Evolutionary conservation across 2,329 filamentous ascomycete species (phyloP), one percentile per base, ranked within the genome.

Genomic region (Bipolaris sorokiniana): DNA sequence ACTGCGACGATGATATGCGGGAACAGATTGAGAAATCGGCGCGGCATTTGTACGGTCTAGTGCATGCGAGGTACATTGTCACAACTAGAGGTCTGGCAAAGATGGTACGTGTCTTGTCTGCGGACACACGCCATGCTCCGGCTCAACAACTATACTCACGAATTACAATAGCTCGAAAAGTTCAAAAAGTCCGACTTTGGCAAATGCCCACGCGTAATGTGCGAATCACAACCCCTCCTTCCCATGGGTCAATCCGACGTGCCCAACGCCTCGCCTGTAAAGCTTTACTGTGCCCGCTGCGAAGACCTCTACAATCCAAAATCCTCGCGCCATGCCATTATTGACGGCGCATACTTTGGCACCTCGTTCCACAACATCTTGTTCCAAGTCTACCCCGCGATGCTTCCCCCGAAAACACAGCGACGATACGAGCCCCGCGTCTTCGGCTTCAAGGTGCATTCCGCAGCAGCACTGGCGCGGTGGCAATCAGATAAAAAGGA

Each of bases 221-320:
- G 95, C 81, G 88, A 96, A 71, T 90, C 90, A 10, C 93, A 99
- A 76, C 92, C 93, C 6, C 87, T 99, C 37, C 86, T 99, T 26
- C 95, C 95, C 44, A 96, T 97, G 87, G 95, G 95, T 63, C 90
- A 96, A 69, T 91, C 92, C 69, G 95, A 99, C 79, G 83, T 94
- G 2, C 87, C 95, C 61, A 92, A 92, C 78, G 82, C 88, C 67
- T 96, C 93, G 72, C 88, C 94, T 45, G 95, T 97, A 65, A 98
- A 97, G 79, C 90, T 99, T 51, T 99, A 97, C 85, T 99, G 95
- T 79, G 88, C 90, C 46, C 91, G 92, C 69, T 99, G 95, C 82
- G 95, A 99, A 83, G 95, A 99, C 77, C 90, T 96, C 58, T 99
- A 99, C 84, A 98, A 98, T 79, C 95, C 95, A 42, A 99, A 99